Conservation (phyloP, 2,329 filamentous ascomycete genomes). For the Colletotrichum sp. region DNA sequence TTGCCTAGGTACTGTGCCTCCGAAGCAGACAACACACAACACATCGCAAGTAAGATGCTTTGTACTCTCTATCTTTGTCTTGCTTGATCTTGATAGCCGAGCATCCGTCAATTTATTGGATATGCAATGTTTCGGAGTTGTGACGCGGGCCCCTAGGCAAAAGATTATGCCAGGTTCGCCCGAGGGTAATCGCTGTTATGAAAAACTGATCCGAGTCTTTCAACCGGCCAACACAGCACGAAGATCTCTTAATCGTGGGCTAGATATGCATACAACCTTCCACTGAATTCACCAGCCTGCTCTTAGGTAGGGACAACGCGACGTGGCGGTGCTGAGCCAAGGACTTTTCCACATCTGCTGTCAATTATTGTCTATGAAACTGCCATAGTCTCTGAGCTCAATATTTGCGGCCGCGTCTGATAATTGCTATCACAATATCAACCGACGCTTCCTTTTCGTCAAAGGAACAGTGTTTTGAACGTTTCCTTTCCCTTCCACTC, state of each 20-base stretch:
- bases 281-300: background rate
- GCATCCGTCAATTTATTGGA: background rate
- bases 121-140: background rate
- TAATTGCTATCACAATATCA: background rate
- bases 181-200: too few relatives aligned
- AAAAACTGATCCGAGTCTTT: background rate
- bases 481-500: background rate
- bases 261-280: background rate
- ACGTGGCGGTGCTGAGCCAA: background rate
- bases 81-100: background rate
- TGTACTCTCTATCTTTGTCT: background rate
- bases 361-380: too few relatives aligned
- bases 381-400: background rate
- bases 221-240: background rate
- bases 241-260: background rate
- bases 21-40: background rate
- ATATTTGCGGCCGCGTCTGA: background rate
- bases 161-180: background rate
- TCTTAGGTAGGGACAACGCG: background rate
- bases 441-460: background rate
- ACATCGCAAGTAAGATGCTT: background rate
- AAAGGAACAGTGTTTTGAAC: background rate
- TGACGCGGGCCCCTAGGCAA: background rate
- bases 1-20: background rate
- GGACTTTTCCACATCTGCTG: background rate